Conservation (phyloP, 176 grass and related monocot genomes). For the Aegilops tauschii region DNA sequence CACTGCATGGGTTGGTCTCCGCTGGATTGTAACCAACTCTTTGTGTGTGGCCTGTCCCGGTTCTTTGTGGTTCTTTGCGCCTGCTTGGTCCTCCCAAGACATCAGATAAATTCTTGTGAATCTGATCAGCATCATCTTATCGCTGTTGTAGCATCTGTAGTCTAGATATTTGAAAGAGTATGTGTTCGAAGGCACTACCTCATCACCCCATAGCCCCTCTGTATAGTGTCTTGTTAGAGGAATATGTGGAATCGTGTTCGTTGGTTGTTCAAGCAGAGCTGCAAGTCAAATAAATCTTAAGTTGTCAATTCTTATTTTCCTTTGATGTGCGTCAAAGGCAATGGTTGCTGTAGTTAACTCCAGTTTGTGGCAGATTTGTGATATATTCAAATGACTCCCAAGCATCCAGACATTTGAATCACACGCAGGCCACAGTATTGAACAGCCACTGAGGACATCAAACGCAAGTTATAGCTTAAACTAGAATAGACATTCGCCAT, state of each 20-base stretch:
- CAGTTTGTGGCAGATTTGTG: not conserved
- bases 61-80: constrained; percentile 11
- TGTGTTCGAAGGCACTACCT: not conserved
- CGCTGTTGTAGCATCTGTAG: not conserved
- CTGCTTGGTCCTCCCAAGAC: constrained; percentile 1
- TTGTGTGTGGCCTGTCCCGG: not conserved
- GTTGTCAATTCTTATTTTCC: not conserved
- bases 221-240: constrained; percentile 12
- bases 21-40: constrained; percentile 51
- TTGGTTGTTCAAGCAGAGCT: not conserved
- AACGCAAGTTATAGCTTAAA: not conserved
- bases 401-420: too few relatives aligned
- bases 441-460: not conserved
- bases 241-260: not conserved
- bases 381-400: not conserved
- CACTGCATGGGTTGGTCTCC: constrained; percentile 88
- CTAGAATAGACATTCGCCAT: not conserved
- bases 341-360: not conserved
- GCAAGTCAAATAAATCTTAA: not conserved
- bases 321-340: not conserved
- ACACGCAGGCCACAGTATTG: not conserved
- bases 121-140: not conserved
- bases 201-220: not conserved
- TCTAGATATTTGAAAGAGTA: not conserved
- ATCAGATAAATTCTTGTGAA: not conserved